Conservation (phyloP, 345 rosid species). For the Viola odorata region DNA sequence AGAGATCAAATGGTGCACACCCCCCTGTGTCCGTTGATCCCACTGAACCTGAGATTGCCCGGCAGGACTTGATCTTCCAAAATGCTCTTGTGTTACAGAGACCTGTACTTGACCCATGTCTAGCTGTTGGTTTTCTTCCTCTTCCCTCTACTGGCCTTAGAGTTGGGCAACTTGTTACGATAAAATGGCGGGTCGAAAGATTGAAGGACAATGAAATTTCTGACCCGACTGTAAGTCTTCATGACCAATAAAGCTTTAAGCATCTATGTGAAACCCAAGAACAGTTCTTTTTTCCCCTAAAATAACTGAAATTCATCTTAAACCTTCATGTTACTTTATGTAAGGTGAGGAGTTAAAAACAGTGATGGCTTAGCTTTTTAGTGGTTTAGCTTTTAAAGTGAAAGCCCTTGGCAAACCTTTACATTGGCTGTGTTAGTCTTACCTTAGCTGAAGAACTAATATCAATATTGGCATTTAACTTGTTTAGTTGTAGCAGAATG, state of each 20-base stretch:
- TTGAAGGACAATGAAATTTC: conserved; percentile 46
- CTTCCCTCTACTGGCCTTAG: conserved; percentile 75
- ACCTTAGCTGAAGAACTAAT: too few relatives aligned
- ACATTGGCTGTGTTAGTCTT: too few relatives aligned
- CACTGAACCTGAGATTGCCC: conserved; percentile 28
- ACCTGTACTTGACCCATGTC: conserved; percentile 89
- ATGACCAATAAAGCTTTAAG: neutral
- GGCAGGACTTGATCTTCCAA: conserved; percentile 66
- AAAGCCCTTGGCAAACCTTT: too few relatives aligned
- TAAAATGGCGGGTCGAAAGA: conserved; percentile 92
- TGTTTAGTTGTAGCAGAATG: too few relatives aligned
- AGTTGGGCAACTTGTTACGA: conserved; percentile 78
- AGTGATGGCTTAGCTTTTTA: too few relatives aligned
- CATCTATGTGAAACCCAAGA: too few relatives aligned
- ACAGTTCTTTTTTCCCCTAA: too few relatives aligned
- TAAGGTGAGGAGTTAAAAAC: too few relatives aligned
- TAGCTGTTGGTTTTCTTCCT: conserved; percentile 88
- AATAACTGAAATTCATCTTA: too few relatives aligned
- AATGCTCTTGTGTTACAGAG: conserved; percentile 71
- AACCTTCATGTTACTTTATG: too few relatives aligned
- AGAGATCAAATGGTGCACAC: conserved; percentile 79
- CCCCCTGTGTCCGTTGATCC: conserved; percentile 51
- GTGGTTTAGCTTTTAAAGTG: too few relatives aligned
- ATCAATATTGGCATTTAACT: too few relatives aligned
- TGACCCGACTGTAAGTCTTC: conserved; percentile 41